These are phyloP conservation scores for Barnettozyma californica DNA, from an alignment of 805 yeast species.

Conservation along the genomic window DNA sequence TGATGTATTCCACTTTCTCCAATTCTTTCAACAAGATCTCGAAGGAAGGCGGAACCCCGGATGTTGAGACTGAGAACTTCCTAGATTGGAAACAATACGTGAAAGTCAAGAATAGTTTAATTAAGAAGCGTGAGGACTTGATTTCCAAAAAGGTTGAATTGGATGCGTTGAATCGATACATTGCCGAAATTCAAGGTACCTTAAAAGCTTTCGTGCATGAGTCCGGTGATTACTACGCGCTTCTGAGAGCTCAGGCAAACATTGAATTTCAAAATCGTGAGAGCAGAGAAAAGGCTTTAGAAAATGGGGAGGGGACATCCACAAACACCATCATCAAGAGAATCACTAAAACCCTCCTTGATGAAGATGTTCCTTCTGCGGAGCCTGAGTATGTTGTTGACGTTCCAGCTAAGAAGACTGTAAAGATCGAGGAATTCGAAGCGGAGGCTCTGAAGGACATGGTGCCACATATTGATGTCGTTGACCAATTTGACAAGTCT, in stretches of 20 bases:
- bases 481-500: neutral
- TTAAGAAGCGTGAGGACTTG: constrained; percentile 50
- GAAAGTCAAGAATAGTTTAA: constrained; percentile 47
- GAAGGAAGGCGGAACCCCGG: constrained; percentile 6
- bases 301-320: constrained; percentile 11
- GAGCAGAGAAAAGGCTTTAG: constrained; percentile 31
- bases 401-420: constrained; percentile 14
- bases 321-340: constrained; percentile 15
- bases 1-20: constrained; percentile 35
- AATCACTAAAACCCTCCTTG: constrained; percentile 12
- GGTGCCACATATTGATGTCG: constrained; percentile 8
- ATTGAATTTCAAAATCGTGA: constrained; percentile 52
- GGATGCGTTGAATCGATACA: constrained; percentile 25
- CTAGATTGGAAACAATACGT: constrained; percentile 59
- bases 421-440: constrained; percentile 1
- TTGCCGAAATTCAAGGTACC: constrained; percentile 34
- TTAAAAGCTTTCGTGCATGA: constrained; percentile 50
- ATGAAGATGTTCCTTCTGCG: constrained; percentile 15
- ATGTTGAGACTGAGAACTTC: constrained; percentile 35
- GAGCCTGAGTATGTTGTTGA: constrained; percentile 11
- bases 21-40: constrained; percentile 19
- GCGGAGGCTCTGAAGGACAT: neutral
- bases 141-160: constrained; percentile 31
- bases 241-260: constrained; percentile 54
- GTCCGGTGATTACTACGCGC: constrained; percentile 53